Evolutionary conservation across 179 eudicot genomes (phyloP).

Genomic region (Silene vulgaris): DNA sequence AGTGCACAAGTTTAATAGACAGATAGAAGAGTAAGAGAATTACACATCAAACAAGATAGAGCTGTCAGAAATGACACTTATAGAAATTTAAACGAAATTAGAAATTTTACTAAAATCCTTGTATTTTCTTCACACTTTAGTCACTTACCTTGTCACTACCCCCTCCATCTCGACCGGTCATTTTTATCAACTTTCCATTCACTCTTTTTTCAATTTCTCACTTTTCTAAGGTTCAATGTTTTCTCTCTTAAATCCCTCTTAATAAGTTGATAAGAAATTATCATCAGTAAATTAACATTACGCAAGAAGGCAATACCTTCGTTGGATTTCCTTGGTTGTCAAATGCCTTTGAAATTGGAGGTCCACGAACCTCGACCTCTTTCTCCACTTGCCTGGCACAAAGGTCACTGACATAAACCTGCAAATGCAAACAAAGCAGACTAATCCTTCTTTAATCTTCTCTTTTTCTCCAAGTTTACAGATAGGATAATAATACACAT

Average conservation of each 20-base stretch:
- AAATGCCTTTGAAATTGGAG: constrained; percentile 91
- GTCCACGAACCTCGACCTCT: constrained; percentile 89
- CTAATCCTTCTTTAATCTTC: neutral
- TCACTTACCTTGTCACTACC: too few relatives aligned
- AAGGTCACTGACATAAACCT: constrained; percentile 68
- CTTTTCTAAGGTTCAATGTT: too few relatives aligned
- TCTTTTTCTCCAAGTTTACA: neutral
- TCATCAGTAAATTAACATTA: constrained; percentile 4
- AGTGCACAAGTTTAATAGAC: constrained; percentile 2
- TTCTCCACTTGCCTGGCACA: constrained; percentile 60
- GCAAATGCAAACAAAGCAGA: constrained; percentile 21
- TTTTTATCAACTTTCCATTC: too few relatives aligned
- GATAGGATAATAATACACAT: neutral
- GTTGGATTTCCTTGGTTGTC: constrained; percentile 82
- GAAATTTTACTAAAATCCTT: neutral
- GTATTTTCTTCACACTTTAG: neutral
- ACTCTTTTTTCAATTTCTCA: too few relatives aligned
- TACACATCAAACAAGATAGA: neutral
- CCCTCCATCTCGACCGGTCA: too few relatives aligned
- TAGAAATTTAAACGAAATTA: neutral
- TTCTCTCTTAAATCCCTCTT: too few relatives aligned
- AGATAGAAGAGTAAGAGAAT: neutral
- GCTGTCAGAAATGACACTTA: neutral
- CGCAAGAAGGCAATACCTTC: constrained; percentile 48
- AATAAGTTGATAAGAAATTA: neutral